phyloP scores from a whole-genome alignment of 148 eudicot genomes.

The Vaccinium myrtillus region DNA sequence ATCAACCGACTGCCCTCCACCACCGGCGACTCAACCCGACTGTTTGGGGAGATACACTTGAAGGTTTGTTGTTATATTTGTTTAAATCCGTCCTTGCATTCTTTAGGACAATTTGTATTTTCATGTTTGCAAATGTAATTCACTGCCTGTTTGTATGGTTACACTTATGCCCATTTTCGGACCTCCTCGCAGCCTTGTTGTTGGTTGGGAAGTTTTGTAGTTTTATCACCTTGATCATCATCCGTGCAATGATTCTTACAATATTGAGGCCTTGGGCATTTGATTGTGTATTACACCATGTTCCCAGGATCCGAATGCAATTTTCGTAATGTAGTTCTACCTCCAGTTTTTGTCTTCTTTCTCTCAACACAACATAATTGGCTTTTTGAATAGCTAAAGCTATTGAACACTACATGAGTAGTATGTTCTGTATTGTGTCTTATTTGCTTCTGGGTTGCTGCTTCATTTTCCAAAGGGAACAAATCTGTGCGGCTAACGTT shows the following conservation, averaged over 20 bases:
- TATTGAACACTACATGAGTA: not conserved
- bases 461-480: too few relatives aligned
- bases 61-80: too few relatives aligned
- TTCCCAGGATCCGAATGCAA: conserved; percentile 2
- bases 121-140: not conserved
- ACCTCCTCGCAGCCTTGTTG: not conserved
- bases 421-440: not conserved
- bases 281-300: conserved; percentile 1
- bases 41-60: too few relatives aligned
- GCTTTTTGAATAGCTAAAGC: not conserved
- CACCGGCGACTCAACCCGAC: too few relatives aligned
- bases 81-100: too few relatives aligned
- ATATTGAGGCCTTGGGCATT: conserved; percentile 1
- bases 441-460: too few relatives aligned
- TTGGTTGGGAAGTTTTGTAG: conserved; percentile 17
- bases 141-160: not conserved
- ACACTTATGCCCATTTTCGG: conserved; percentile 1
- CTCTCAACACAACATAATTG: conserved; percentile 6
- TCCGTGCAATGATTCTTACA: conserved; percentile 13
- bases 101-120: too few relatives aligned
- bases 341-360: not conserved
- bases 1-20: too few relatives aligned
- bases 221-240: not conserved
- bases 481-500: too few relatives aligned
- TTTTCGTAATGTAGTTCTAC: not conserved